Percentiles rank a stretch among this genome's conserved stretches.
These are phyloP conservation scores for Penicillium expansum DNA, from an alignment of 2,329 filamentous ascomycete species.

Conservation along the genomic window DNA sequence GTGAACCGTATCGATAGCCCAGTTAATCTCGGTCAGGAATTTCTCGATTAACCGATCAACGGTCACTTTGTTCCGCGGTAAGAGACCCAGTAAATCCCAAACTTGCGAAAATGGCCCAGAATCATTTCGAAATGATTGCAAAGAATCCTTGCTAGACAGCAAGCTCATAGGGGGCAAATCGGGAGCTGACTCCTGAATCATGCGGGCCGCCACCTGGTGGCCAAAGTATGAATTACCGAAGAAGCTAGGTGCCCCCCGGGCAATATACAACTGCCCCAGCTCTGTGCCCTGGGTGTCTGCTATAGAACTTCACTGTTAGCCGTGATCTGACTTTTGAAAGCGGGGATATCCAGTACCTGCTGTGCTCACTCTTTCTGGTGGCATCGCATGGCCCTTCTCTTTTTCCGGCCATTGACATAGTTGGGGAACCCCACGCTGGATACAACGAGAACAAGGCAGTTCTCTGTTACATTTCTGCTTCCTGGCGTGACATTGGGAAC, in stretches of 20 bases:
- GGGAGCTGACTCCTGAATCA: slow-evolving; percentile 31
- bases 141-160: slow-evolving; percentile 20
- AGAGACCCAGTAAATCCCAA: slow-evolving; percentile 42
- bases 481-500: no score
- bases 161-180: slow-evolving; percentile 24
- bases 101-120: slow-evolving; percentile 37
- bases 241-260: slow-evolving; percentile 32
- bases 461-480: no score
- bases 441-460: no score
- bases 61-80: slow-evolving; percentile 39
- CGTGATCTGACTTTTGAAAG: no score
- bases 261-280: slow-evolving; percentile 32
- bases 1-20: slow-evolving; percentile 39
- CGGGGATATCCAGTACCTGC: no score
- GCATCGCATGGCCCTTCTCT: no score
- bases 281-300: slow-evolving; percentile 10
- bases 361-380: no score
- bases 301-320: not conserved
- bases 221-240: slow-evolving; percentile 36
- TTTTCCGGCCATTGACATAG: no score
- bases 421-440: no score
- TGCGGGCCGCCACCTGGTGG: slow-evolving; percentile 32
- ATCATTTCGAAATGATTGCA: slow-evolving; percentile 25
- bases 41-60: slow-evolving; percentile 38
- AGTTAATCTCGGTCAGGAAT: slow-evolving; percentile 41